A percentile compares a stretch with the other conserved stretches of the same genome.
Evolutionary conservation across 805 yeast genomes (phyloP).

Genomic region (Saturnispora diversa): DNA sequence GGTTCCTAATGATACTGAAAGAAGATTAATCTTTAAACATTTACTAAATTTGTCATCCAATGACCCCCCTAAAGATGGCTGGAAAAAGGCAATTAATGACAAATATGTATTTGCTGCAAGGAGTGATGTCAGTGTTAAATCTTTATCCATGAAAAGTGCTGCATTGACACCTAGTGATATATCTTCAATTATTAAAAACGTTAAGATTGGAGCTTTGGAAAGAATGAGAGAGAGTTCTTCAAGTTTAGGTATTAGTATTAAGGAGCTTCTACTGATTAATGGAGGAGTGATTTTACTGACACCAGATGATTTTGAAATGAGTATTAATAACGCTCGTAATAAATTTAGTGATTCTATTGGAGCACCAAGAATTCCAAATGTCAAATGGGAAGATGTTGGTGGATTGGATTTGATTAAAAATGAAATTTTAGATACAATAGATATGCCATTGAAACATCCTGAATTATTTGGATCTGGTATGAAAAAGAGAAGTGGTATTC

Average conservation of each 20-base stretch:
- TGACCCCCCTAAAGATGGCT: neutral
- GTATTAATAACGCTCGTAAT: constrained; percentile 74
- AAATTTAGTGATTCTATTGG: constrained; percentile 93
- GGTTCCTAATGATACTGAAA: constrained; percentile 74
- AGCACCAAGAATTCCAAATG: constrained; percentile 92
- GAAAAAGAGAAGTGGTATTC: constrained; percentile 87
- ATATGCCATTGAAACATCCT: constrained; percentile 90
- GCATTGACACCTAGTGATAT: constrained; percentile 86
- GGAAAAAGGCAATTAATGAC: constrained; percentile 3
- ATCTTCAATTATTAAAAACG: constrained; percentile 56
- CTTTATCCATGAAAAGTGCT: constrained; percentile 79
- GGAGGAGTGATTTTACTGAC: constrained; percentile 48
- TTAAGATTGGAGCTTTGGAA: constrained; percentile 50
- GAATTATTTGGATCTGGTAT: constrained; percentile 81
- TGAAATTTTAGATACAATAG: constrained; percentile 91
- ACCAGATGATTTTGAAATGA: constrained; percentile 56
- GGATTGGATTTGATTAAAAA: constrained; percentile 86
- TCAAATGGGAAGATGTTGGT: constrained; percentile 96
- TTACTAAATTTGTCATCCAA: constrained; percentile 28
- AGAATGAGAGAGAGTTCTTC: constrained; percentile 35
- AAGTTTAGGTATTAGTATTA: constrained; percentile 18
- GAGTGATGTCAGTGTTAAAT: constrained; percentile 45
- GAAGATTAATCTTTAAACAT: constrained; percentile 53
- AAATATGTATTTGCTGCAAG: constrained; percentile 26
- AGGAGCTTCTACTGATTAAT: constrained; percentile 37